Percentiles rank a stretch among this genome's conserved stretches.
These are phyloP conservation scores for Byssothecium circinans DNA, from an alignment of 2,329 filamentous ascomycete genomes.

Conservation along the genomic window DNA sequence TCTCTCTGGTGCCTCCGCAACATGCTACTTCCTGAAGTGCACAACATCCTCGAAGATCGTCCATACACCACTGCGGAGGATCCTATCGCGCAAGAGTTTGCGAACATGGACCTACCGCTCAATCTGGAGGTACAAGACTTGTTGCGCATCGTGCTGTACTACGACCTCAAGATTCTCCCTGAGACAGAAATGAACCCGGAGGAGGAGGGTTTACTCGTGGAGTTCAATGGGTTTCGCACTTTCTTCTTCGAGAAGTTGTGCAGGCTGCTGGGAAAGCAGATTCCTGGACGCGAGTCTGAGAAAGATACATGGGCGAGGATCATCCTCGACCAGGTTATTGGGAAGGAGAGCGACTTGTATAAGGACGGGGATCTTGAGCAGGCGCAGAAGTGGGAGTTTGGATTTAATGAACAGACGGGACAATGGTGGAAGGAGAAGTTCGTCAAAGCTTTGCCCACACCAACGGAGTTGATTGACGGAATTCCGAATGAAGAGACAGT, in stretches of 20 bases:
- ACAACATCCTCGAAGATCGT: neutral
- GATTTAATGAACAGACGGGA: neutral
- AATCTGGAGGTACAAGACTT: neutral
- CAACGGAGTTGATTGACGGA: neutral
- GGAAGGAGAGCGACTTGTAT: neutral
- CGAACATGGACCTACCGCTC: neutral
- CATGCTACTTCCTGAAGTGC: neutral
- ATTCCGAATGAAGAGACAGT: neutral
- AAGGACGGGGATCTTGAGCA: neutral
- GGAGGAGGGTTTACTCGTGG: neutral
- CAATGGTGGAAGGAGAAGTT: neutral
- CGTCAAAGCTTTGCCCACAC: neutral
- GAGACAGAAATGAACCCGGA: neutral
- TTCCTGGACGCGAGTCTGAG: neutral
- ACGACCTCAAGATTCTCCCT: neutral
- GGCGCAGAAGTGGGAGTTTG: neutral
- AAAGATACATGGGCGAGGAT: neutral
- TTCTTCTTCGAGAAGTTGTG: neutral
- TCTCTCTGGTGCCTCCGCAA: neutral
- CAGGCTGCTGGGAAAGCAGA: neutral
- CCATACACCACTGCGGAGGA: neutral
- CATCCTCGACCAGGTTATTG: neutral
- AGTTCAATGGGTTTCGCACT: neutral
- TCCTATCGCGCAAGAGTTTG: neutral
- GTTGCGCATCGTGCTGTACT: neutral